A percentile compares a stretch with the other conserved stretches of the same genome.
Conservation (phyloP, 2,329 filamentous ascomycete species). For the Dothidotthia symphoricarpi region DNA sequence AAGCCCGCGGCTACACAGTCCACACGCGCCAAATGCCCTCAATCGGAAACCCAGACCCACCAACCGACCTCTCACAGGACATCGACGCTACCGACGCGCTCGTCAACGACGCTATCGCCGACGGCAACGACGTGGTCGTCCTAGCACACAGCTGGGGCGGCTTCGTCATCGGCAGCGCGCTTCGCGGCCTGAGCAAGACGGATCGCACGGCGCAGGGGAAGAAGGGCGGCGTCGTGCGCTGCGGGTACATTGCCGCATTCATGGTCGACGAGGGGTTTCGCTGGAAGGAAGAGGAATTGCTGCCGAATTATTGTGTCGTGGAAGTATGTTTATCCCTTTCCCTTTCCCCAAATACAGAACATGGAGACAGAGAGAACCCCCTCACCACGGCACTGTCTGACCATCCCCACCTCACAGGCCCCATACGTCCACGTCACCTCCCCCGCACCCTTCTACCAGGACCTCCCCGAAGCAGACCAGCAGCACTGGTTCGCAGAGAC, state of each 20-base stretch:
- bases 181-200: conserved; percentile 36
- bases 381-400: too few species aligned
- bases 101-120: conserved; percentile 38
- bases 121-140: conserved; percentile 44
- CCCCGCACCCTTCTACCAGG: conserved; percentile 28
- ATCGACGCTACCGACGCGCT: conserved; percentile 34
- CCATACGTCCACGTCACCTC: conserved; percentile 4
- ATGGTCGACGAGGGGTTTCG: conserved; percentile 7
- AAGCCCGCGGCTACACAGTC: conserved; percentile 31
- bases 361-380: too few species aligned
- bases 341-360: too few species aligned
- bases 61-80: conserved; percentile 35
- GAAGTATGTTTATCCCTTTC: background rate
- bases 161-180: conserved; percentile 39
- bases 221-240: conserved; percentile 41
- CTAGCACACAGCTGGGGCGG: conserved; percentile 49
- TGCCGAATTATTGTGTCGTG: background rate
- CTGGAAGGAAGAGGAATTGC: too few species aligned
- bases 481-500: conserved; percentile 20
- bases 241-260: conserved; percentile 42
- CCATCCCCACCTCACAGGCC: background rate
- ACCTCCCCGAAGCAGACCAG: conserved; percentile 25
- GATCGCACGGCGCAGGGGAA: conserved; percentile 37
- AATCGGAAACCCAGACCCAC: conserved; percentile 23
- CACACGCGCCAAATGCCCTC: conserved; percentile 30